These are phyloP conservation scores for Asterophora lycoperdoides DNA, from an alignment of 768 basidiomycete genomes.

Conservation along the genomic window DNA sequence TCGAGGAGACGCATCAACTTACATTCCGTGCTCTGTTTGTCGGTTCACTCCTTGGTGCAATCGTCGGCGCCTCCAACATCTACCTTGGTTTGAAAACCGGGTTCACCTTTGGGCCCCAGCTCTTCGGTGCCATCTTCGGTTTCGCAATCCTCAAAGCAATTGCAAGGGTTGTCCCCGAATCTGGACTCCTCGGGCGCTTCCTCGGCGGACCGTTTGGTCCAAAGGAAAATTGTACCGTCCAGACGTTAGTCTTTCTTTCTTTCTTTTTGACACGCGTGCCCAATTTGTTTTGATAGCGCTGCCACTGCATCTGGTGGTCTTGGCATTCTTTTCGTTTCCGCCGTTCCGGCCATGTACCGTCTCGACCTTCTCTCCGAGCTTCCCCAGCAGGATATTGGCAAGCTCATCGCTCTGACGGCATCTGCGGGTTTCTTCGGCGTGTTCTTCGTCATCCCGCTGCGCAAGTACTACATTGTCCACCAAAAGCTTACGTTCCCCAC, in stretches of 20 bases:
- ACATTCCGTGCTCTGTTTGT: constrained; percentile 49
- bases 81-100: constrained; percentile 69
- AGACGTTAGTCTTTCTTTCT: constrained; percentile 32
- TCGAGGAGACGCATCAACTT: constrained; percentile 48
- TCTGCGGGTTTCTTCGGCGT: constrained; percentile 58
- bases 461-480: constrained; percentile 58
- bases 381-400: constrained; percentile 50
- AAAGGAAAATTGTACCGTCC: constrained; percentile 64
- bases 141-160: constrained; percentile 58
- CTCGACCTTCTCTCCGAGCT: constrained; percentile 41
- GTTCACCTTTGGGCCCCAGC: constrained; percentile 59
- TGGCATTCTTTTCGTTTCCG: constrained; percentile 56
- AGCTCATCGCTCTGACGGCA: constrained; percentile 50
- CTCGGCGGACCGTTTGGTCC: constrained; percentile 58
- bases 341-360: constrained; percentile 58
- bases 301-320: constrained; percentile 56
- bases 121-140: constrained; percentile 60
- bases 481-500: constrained; percentile 64
- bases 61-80: constrained; percentile 60
- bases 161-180: constrained; percentile 44
- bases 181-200: constrained; percentile 38
- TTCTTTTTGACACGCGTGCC: not conserved
- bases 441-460: constrained; percentile 62
- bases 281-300: constrained; percentile 29
- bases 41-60: constrained; percentile 46